These are phyloP conservation scores for Pleurotus cornucopiae DNA, from an alignment of 768 basidiomycete species.

Conservation along the genomic window DNA sequence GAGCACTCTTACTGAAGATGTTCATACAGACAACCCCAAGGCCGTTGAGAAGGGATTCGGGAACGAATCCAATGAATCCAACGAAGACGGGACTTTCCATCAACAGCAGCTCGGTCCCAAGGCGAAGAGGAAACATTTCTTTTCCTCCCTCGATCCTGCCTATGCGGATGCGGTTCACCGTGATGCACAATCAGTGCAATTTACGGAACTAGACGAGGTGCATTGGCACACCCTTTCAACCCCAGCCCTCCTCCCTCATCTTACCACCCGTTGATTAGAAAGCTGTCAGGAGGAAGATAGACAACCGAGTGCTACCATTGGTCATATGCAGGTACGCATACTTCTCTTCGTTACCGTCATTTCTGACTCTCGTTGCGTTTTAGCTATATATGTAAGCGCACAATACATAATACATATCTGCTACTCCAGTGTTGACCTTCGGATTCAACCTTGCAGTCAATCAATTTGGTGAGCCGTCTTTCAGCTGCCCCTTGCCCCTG, in stretches of 20 bases:
- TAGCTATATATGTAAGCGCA: conserved; percentile 45
- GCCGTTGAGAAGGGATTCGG: background rate
- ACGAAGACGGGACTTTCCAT: conserved; percentile 33
- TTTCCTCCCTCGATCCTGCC: conserved; percentile 38
- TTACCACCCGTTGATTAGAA: conserved; percentile 21
- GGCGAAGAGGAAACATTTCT: conserved; percentile 41
- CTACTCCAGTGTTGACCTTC: background rate
- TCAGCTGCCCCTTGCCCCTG: background rate
- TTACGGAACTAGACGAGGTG: conserved; percentile 9
- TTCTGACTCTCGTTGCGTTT: background rate
- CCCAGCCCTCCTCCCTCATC: no score
- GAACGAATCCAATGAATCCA: background rate
- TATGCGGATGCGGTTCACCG: conserved; percentile 47
- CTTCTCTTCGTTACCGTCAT: background rate
- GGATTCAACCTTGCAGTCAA: conserved; percentile 30
- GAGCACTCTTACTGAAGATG: background rate
- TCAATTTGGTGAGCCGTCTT: conserved; percentile 34
- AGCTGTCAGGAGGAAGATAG: conserved; percentile 45
- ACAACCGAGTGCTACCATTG: conserved; percentile 44
- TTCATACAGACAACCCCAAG: background rate
- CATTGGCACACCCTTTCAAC: no score
- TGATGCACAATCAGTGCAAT: conserved; percentile 19
- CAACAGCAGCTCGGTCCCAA: conserved; percentile 36
- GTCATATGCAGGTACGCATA: conserved; percentile 42
- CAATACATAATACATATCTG: no score